These are phyloP conservation scores for Periconia sp. DNA, from an alignment of 2,329 filamentous ascomycete species.

Conservation along the genomic window DNA sequence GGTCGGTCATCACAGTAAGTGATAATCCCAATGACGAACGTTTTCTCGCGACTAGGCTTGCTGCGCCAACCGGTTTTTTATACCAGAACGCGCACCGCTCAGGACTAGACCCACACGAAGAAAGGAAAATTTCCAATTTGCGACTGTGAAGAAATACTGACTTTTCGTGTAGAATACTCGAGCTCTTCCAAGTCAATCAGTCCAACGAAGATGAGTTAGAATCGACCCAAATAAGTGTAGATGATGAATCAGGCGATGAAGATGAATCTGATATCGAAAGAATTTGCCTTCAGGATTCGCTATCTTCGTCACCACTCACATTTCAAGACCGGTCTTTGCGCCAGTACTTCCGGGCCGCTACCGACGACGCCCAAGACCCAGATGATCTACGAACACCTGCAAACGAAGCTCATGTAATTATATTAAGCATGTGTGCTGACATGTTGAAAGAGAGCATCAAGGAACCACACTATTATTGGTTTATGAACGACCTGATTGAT, in stretches of 20 bases:
- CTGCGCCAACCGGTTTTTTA: too few relatives aligned
- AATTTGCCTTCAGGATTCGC: conserved; percentile 4
- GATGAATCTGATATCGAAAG: conserved; percentile 13
- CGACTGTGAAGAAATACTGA: too few relatives aligned
- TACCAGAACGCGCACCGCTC: too few relatives aligned
- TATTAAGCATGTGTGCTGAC: conserved; percentile 19
- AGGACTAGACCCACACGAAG: too few relatives aligned
- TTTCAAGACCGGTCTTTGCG: conserved; percentile 30
- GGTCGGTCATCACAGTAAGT: conserved; percentile 23
- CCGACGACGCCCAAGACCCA: conserved; percentile 13
- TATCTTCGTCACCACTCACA: conserved; percentile 15
- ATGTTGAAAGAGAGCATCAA: background rate
- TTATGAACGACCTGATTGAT: too few relatives aligned
- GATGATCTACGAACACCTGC: conserved; percentile 18
- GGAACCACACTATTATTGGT: too few relatives aligned
- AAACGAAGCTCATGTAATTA: conserved; percentile 21
- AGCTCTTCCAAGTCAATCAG: conserved; percentile 12
- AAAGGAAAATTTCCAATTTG: too few relatives aligned
- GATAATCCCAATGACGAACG: background rate
- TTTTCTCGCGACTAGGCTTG: too few relatives aligned
- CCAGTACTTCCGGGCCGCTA: conserved; percentile 24
- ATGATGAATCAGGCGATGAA: conserved; percentile 18
- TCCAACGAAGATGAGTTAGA: conserved; percentile 9
- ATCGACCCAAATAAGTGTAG: background rate
- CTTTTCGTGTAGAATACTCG: conserved; percentile 17